Evolutionary conservation across 1,284 basidiomycete genomes (phyloP), one percentile per base, ranked within the genome.

Genomic region (Agaricales sp.): DNA sequence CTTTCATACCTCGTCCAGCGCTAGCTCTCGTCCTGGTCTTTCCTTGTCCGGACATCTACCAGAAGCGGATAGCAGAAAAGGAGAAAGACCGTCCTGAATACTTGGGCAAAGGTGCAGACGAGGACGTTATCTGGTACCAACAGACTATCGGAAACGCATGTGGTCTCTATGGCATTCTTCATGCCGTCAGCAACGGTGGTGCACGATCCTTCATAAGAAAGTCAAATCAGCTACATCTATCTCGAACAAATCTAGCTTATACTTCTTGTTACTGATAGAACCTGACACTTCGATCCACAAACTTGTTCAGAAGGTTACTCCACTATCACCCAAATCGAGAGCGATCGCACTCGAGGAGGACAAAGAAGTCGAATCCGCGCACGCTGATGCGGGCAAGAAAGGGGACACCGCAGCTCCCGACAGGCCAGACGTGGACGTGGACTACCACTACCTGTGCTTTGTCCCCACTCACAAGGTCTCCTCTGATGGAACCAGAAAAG

Each of bases 381-480:
- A 68, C 49, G 47, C 50, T 4, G 53, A 58, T 43, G 58, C 58
- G 4, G 65, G 63, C 13, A 54, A 55, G 22, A 51, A 57, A 41
- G 58, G 64, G 2, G 59, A 61, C 3, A 59, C 57, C 3, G 55
- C 58, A 3, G 52, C 49, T 8, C 58, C 64, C 19, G 52, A 53
- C 1, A 55, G 51, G 30, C 54, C 60, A 1, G 61, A 59, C n/a
- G 63, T 59, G 14, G 57, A 59, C 2, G 60, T 62, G 3, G 59
- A 61, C 22, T 59, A 58, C 45, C 66, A 67, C 47, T 68, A 63
- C 47, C 56, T 63, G 22, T 60, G 58, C 41, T 67, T 67, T 47
- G 59, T 62, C 43, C 55, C 54, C n/a, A 64, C 64, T 8, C 55
- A 55, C 16, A 8, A 35, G 30, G 30, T 35, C 8, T 8, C 11